Conservation (phyloP, 768 basidiomycete genomes). For the Fomitopsis serialis region DNA sequence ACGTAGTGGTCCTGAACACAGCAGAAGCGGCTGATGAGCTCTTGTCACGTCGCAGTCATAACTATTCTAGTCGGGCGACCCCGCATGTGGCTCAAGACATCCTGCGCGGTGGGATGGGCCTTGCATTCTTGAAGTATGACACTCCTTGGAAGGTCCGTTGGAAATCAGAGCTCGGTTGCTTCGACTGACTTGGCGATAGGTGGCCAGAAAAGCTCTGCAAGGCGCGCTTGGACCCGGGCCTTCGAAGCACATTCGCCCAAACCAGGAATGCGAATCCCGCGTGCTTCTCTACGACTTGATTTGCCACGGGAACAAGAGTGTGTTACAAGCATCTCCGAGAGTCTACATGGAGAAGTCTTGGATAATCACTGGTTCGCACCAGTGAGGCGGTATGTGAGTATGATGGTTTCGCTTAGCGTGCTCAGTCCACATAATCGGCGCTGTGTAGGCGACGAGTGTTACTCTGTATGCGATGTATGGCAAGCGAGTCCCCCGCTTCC, state of each 20-base stretch:
- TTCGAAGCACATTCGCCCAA: conserved; percentile 18
- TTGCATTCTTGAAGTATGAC: conserved; percentile 24
- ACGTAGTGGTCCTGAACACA: conserved; percentile 17
- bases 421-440: background rate
- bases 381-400: conserved; percentile 23
- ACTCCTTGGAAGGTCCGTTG: conserved; percentile 24
- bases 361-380: conserved; percentile 26
- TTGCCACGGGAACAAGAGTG: conserved; percentile 12
- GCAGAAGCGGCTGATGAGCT: conserved; percentile 14
- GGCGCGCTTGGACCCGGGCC: conserved; percentile 21
- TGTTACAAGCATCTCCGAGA: background rate
- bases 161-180: no score
- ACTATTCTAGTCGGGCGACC: conserved; percentile 23
- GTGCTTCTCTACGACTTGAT: conserved; percentile 21
- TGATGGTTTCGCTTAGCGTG: background rate
- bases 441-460: background rate
- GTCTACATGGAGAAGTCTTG: background rate
- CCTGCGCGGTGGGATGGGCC: conserved; percentile 24
- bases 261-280: conserved; percentile 24
- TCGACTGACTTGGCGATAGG: background rate
- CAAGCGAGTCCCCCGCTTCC: background rate
- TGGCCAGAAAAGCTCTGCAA: conserved; percentile 19
- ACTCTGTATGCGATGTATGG: conserved; percentile 1
- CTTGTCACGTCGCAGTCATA: conserved; percentile 20
- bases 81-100: conserved; percentile 29